Percentiles rank a stretch among this genome's conserved stretches.
phyloP scores from a whole-genome alignment of 75 land plant species.

The Adiantum capillusveneris region DNA sequence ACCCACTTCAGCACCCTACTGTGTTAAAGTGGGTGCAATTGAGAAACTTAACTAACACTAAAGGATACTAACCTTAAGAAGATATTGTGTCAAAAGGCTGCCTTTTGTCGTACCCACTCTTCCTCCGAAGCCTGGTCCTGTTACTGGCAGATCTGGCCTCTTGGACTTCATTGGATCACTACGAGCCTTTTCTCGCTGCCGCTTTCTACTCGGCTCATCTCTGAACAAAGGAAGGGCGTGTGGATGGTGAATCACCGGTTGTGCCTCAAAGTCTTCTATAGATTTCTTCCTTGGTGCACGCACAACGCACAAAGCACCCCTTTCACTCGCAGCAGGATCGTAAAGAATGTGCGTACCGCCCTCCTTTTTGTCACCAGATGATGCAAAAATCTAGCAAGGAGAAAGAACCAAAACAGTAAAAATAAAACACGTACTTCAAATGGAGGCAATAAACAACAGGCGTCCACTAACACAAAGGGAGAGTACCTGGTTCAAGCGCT shows the following conservation, averaged over 20 bases:
- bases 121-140: constrained; percentile 94
- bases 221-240: constrained; percentile 94
- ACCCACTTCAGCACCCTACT: no score
- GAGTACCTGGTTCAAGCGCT: constrained; percentile 83
- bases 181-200: constrained; percentile 82
- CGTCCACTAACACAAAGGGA: no score
- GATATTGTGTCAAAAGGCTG: constrained; percentile 92
- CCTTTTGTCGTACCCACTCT: constrained; percentile 92
- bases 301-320: constrained; percentile 97
- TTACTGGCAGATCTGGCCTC: constrained; percentile 88
- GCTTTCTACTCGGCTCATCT: constrained; percentile 91
- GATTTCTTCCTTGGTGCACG: constrained; percentile 96
- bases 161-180: constrained; percentile 87
- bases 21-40: no score
- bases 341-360: constrained; percentile 89
- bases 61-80: constrained; percentile 62
- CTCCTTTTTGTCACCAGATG: constrained; percentile 83
- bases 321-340: constrained; percentile 86
- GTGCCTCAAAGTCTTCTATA: constrained; percentile 77
- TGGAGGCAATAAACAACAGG: no score
- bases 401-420: no score
- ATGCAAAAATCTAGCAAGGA: constrained; percentile 68
- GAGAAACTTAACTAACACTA: no score
- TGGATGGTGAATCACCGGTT: constrained; percentile 91
- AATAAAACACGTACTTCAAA: no score